A percentile compares a stretch with the other conserved stretches of the same genome.
Evolutionary conservation across 352 stramenopile genomes (phyloP).

Genomic region (Phytopythium montanum): DNA sequence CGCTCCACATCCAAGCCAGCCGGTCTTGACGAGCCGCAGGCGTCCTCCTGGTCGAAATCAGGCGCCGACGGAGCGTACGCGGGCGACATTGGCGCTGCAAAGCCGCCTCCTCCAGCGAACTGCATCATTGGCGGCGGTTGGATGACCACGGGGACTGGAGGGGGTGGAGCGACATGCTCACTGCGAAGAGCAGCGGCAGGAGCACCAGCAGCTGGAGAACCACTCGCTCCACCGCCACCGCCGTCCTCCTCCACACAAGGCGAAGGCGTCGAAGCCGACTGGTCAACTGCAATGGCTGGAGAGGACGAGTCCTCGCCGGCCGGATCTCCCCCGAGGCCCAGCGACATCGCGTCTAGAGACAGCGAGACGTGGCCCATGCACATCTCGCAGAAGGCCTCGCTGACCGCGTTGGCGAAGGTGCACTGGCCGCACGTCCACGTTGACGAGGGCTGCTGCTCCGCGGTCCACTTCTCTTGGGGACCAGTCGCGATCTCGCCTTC

Average conservation of each 20-base stretch:
- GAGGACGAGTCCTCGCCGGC: neutral
- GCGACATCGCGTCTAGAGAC: constrained; percentile 13
- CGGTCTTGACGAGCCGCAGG: neutral
- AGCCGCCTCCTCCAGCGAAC: neutral
- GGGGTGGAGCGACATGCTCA: neutral
- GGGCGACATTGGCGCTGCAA: constrained; percentile 9
- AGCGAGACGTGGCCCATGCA: constrained; percentile 53
- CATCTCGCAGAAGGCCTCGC: constrained; percentile 58
- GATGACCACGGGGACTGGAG: neutral
- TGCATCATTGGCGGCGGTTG: neutral
- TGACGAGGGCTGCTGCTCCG: neutral
- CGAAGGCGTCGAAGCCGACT: neutral
- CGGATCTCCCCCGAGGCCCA: neutral
- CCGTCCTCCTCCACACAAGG: neutral
- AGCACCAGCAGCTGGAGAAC: neutral
- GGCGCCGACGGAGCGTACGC: constrained; percentile 25
- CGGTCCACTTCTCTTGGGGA: neutral
- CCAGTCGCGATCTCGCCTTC: constrained; percentile 9
- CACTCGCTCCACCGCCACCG: neutral
- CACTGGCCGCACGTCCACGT: constrained; percentile 55
- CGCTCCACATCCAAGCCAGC: constrained; percentile 4
- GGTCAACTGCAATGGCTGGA: neutral
- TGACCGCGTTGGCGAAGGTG: constrained; percentile 54
- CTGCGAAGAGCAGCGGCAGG: neutral
- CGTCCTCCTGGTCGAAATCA: constrained; percentile 14